These are phyloP conservation scores for Dendrobium nobile DNA, from an alignment of 106 monocot genomes.

Conservation along the genomic window DNA sequence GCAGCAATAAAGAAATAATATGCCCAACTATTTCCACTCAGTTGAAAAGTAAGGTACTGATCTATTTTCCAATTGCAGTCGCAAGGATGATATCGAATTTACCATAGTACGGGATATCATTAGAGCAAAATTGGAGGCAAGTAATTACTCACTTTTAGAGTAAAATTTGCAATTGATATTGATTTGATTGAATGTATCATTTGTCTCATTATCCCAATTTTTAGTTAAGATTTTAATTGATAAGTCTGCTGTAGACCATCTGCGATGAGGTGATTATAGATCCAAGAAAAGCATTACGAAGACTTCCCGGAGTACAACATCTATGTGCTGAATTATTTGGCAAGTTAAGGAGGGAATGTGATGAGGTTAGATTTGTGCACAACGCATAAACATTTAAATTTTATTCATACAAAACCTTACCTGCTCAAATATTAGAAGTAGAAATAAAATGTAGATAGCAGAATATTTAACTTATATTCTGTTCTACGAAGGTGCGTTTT, in stretches of 20 bases:
- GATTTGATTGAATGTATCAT: not conserved
- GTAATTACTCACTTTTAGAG: constrained; percentile 18
- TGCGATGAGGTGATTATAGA: constrained; percentile 59
- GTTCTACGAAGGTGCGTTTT: not conserved
- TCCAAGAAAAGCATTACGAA: constrained; percentile 65
- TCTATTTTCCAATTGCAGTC: constrained; percentile 39
- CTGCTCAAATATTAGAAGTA: not conserved
- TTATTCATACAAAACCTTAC: not conserved
- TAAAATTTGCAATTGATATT: not conserved
- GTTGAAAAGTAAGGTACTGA: not conserved
- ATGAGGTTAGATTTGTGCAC: constrained; percentile 51
- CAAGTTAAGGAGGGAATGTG: constrained; percentile 61
- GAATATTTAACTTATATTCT: not conserved
- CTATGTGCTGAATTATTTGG: constrained; percentile 64
- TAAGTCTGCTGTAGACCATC: constrained; percentile 39
- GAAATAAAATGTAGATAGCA: not conserved
- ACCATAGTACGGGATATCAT: constrained; percentile 82
- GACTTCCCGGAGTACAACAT: constrained; percentile 93
- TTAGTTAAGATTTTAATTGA: not conserved
- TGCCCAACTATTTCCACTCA: not conserved
- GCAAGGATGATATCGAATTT: constrained; percentile 82
- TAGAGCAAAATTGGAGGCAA: constrained; percentile 84
- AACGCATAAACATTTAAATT: not conserved
- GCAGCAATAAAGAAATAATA: not conserved
- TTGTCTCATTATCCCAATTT: not conserved